Evolutionary conservation across 106 monocot genomes (phyloP), one percentile per base, ranked within the genome.

Genomic region (Phalaenopsis equestris): DNA sequence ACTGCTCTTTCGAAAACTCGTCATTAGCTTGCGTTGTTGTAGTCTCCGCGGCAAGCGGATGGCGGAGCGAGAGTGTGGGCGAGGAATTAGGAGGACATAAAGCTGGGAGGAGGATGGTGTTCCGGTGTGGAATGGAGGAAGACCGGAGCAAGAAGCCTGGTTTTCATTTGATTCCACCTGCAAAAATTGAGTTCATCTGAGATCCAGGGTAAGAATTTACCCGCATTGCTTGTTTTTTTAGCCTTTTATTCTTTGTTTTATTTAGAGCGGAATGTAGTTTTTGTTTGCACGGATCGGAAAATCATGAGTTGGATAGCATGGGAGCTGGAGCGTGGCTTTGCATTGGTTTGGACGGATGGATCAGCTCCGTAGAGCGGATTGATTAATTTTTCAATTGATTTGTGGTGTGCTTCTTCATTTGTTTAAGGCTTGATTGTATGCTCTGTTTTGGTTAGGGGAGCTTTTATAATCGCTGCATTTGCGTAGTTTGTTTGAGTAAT

Each of bases 151-250:
- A 21, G 74, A 74, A 74, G 74, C 74, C 74, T 43, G 74, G 43
- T 43, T 74, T 45, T 36, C 41, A 45, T 74, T 43, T 3, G 74
- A 43, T 74, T 18, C 74, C 74, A 12, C 74, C 74, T n/a, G n/a
- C 74, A 74, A n/a, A 43, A 74, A 43, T 17, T 42, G n/a, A 8
- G 18, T 19, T 74, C 12, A 2, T 74, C 74, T 21, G 43, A 45
- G 43, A 74, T 42, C 74, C 36, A 19, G 70, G 74, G 74, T 74
- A 74, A 74, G 45, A 74, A 18, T 8, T 74, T 3, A 70, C 12
- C 42, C 1, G 74, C 74, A 74, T 43, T 19, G 43, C 42, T 74
- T n/a, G 30, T 11, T 52, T 74, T 74, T 74, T 74, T 74, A 43
- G 8, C n/a, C n/a, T 21, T 39, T n/a, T 23, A 74, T 45, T 74